A percentile compares a stretch with the other conserved stretches of the same genome.
Evolutionary conservation across 148 eudicot species (phyloP).

Genomic region (Rhododendron simsii): DNA sequence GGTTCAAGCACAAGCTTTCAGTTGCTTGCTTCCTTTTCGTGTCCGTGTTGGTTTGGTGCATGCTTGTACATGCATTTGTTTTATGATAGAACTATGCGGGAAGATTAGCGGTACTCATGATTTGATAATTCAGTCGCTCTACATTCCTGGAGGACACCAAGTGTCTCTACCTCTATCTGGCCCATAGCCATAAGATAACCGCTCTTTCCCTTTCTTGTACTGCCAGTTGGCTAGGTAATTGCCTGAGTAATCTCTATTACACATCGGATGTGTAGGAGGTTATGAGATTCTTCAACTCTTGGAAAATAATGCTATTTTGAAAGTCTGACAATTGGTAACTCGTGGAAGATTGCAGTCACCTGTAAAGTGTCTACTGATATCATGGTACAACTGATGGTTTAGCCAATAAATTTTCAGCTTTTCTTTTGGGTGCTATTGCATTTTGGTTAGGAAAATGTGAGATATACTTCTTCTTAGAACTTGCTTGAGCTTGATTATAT

Average conservation of each 20-base stretch:
- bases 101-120: background rate
- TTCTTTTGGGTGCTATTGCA: background rate
- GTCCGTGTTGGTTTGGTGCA: background rate
- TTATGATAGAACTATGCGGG: background rate
- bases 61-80: background rate
- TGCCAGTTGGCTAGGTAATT: background rate
- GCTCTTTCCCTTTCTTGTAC: background rate
- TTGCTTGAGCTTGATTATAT: background rate
- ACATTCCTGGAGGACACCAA: background rate
- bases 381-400: background rate
- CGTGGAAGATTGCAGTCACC: background rate
- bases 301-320: background rate
- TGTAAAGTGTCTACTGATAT: background rate
- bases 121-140: background rate
- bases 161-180: background rate
- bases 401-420: background rate
- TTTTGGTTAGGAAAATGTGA: background rate
- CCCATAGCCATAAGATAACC: background rate
- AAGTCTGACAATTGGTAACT: background rate
- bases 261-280: background rate
- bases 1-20: background rate
- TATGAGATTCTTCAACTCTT: background rate
- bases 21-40: background rate
- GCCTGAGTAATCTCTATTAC: background rate
- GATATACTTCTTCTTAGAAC: background rate